Base-by-base conservation (phyloP, 1,284 basidiomycete species). In the Sphagnurus paluster region DNA sequence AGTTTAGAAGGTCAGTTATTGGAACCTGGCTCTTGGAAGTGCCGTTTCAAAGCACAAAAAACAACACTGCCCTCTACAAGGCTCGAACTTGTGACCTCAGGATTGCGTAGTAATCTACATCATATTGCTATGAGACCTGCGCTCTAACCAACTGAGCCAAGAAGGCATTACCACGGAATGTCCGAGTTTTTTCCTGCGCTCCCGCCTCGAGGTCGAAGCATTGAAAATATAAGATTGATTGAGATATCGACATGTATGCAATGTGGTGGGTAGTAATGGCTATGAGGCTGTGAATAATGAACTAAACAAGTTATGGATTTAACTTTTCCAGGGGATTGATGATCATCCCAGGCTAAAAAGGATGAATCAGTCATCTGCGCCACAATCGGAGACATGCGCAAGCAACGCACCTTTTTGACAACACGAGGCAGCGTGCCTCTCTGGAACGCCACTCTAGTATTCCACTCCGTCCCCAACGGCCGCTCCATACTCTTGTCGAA, bases 401-500 rank as follows among this genome's bases (percentile, higher is more conserved):
- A 24, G 44, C 9, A 17, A 65, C 75, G 46, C 52, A 87, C 87
- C 83, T 94, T 95, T 69, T 90, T 93, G 50, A 89, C 80, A 4
- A 96, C 85, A 53, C 79, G 79, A 1, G 93, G 93, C 53, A 94
- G 61, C 20, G 92, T 95, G 46, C 81, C 83, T 46, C 84, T 76
- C 71, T 95, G 91, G 76, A 93, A 90, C 8, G 80, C 87, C n/a
- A 88, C 78, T 21, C 91, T 74, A 2, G 93, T 95, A 57, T 96
- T 97, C 93, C 94, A 98, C 68, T 98, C 96, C 39, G 76, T 75
- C 4, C 96, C 96, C 23, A 98, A 60, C 1, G 94, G 92, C 41
- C 75, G 78, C 33, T 82, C 76, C 76, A 97, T 84, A 49, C 79
- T 82, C 24, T 87, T 80, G 65, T 95, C 91, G 63, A 90, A 97